These are phyloP conservation scores for Boletus hoseneyae DNA, from an alignment of 1,284 basidiomycete genomes.

Conservation along the genomic window DNA sequence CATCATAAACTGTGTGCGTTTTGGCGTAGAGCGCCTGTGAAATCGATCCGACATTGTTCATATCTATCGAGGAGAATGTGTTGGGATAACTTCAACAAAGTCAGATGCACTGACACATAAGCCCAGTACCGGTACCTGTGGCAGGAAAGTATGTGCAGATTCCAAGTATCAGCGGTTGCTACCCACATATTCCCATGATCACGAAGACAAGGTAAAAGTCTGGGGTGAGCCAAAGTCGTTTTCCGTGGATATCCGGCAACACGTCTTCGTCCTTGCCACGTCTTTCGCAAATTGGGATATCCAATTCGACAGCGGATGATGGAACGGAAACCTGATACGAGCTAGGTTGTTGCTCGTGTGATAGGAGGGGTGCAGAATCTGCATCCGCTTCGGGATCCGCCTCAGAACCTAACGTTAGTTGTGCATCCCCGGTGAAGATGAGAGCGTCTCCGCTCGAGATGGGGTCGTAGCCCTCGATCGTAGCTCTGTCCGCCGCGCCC, in stretches of 20 bases:
- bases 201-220: conserved; percentile 78
- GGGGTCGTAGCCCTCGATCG: conserved; percentile 10
- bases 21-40: conserved; percentile 80
- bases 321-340: conserved; percentile 8
- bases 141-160: conserved; percentile 1
- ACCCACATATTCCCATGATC: conserved; percentile 69
- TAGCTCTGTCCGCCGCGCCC: neutral
- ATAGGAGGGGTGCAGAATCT: conserved; percentile 22
- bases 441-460: conserved; percentile 14
- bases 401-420: conserved; percentile 30
- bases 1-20: conserved; percentile 61
- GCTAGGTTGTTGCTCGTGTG: conserved; percentile 7
- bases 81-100: neutral
- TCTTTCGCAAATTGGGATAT: conserved; percentile 4
- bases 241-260: conserved; percentile 47
- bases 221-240: conserved; percentile 39
- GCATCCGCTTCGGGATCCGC: conserved; percentile 3
- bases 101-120: conserved; percentile 67
- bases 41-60: conserved; percentile 95
- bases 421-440: conserved; percentile 28
- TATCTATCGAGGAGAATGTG: conserved; percentile 47
- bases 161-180: neutral
- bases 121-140: conserved; percentile 80
- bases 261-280: conserved; percentile 15
- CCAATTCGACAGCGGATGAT: conserved; percentile 17